phyloP scores from a whole-genome alignment of 768 basidiomycete genomes.

The Hygrophoropsis aurantiaca region DNA sequence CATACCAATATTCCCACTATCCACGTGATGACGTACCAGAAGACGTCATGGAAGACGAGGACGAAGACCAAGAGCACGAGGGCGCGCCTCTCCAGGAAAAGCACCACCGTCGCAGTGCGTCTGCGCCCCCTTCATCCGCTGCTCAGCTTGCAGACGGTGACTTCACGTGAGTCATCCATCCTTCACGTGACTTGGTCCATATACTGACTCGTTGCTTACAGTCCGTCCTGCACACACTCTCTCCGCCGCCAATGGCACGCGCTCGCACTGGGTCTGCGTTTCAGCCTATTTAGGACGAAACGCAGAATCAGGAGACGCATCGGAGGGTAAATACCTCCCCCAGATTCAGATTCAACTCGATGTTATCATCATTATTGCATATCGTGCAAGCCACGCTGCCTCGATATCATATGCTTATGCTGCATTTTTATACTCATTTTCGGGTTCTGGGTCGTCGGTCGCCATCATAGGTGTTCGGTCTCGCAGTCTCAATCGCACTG shows the following conservation, averaged over 20 bases:
- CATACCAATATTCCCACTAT: constrained; percentile 16
- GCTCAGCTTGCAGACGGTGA: constrained; percentile 24
- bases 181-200: neutral
- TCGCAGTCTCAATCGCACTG: too few relatives aligned
- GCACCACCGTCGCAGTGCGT: neutral
- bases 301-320: constrained; percentile 32
- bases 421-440: too few relatives aligned
- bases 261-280: constrained; percentile 51
- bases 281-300: constrained; percentile 56
- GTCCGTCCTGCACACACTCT: constrained; percentile 57
- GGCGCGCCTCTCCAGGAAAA: constrained; percentile 28
- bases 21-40: constrained; percentile 29
- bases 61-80: constrained; percentile 21
- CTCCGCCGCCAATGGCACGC: constrained; percentile 64
- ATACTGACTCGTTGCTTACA: constrained; percentile 19
- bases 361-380: too few relatives aligned
- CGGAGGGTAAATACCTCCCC: neutral
- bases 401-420: too few relatives aligned
- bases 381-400: too few relatives aligned
- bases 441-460: too few relatives aligned
- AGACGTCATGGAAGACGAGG: constrained; percentile 22
- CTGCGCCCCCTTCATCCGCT: neutral
- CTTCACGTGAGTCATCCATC: constrained; percentile 29
- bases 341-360: too few relatives aligned
- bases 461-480: too few relatives aligned